A percentile compares a stretch with the other conserved stretches of the same genome.
These are phyloP conservation scores for Coelastrella sp. DNA, from an alignment of 139 green algal species.

Conservation along the genomic window DNA sequence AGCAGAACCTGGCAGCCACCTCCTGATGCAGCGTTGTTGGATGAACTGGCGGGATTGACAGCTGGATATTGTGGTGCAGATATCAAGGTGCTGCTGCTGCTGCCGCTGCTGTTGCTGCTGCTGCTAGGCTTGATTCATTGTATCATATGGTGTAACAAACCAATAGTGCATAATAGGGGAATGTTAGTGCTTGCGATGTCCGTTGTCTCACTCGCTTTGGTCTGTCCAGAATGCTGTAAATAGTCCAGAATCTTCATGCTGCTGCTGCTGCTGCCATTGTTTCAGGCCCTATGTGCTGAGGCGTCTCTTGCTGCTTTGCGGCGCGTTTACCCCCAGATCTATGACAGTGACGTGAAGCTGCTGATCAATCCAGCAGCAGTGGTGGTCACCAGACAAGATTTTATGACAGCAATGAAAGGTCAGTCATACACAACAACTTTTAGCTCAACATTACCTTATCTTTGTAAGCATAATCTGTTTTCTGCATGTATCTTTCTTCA, in stretches of 20 bases:
- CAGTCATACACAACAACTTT: not conserved
- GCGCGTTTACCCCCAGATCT: slow-evolving; percentile 91
- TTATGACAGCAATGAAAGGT: slow-evolving; percentile 79
- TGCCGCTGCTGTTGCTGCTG: too few relatives aligned
- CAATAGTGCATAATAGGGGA: too few relatives aligned
- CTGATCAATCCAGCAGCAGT: slow-evolving; percentile 78
- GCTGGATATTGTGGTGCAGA: slow-evolving; percentile 96
- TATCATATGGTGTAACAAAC: too few relatives aligned
- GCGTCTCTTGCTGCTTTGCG: slow-evolving; percentile 90
- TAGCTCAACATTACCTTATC: too few relatives aligned
- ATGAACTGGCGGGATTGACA: slow-evolving; percentile 76
- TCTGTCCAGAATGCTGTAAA: too few relatives aligned
- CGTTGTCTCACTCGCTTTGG: too few relatives aligned
- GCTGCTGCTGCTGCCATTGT: not conserved
- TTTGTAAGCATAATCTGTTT: too few relatives aligned
- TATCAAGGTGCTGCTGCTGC: slow-evolving; percentile 87
- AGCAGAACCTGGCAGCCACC: slow-evolving; percentile 82
- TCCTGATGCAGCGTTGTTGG: slow-evolving; percentile 64
- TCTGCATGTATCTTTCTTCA: too few relatives aligned
- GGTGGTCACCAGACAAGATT: slow-evolving; percentile 77
- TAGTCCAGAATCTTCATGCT: too few relatives aligned
- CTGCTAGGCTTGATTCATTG: too few relatives aligned
- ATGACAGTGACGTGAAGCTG: slow-evolving; percentile 83
- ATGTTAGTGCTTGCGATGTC: too few relatives aligned
- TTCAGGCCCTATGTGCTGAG: slow-evolving; percentile 91